Evolutionary conservation across 768 basidiomycete species (phyloP), one percentile per base, ranked within the genome.

Genomic region (Russula ochroleuca): DNA sequence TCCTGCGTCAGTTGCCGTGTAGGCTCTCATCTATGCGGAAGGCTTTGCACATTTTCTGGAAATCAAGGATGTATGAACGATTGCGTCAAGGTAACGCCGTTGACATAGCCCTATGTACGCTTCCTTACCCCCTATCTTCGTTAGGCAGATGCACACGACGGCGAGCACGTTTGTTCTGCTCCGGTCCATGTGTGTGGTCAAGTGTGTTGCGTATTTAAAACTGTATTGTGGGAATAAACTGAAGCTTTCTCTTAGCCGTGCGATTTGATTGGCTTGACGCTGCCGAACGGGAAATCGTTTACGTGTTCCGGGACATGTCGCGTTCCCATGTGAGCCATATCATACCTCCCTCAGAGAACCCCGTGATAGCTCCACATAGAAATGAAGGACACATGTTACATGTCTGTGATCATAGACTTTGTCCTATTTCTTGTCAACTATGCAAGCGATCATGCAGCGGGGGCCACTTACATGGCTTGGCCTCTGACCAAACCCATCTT

Each of bases 101-200:
- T 53, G 15, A 35, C 10, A 9, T 49, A 5, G 19, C 5, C 10
- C 10, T 14, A n/a, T 28, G 23, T 17, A 47, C 7, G 2, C 9
- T 13, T 14, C n/a, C 35, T 59, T 1, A 59, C 28, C 8, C 2
- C 47, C 8, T 11, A 37, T 37, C 13, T 31, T 13, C 28, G 0
- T n/a, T 66, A 87, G 83, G 72, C 80, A 4, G 73, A 77, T 7
- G 76, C 75, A n/a, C 85, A 86, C 3, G 83, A 79, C 1, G 77
- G 75, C 0, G 79, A 77, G 7, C 86, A 86, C 65, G 59, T 80
- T 58, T 87, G 86, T 68, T 78, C 83, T 0, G 82, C 83, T 7
- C 72, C 74, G 19, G 68, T 78, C 1, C 85, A 86, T 63, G 78
- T 78, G 38, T 87, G 86, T 57, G 85, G 83, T 21, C 72, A 79